Base-by-base conservation (phyloP, 2,329 filamentous ascomycete species). In the Phialemoniopsis sp. region DNA sequence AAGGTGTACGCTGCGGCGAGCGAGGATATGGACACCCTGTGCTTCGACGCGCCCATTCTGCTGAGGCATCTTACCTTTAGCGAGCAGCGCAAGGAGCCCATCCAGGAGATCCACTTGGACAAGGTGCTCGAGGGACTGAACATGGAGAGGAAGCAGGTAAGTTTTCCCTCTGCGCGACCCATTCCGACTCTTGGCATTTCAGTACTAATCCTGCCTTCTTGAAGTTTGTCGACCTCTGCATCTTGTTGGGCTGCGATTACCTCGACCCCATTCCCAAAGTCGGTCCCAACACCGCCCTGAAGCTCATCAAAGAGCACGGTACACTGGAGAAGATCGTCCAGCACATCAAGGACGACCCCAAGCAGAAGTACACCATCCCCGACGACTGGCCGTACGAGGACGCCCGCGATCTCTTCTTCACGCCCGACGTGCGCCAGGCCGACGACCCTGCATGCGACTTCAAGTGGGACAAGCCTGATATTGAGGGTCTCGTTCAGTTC, bases 21-120 rank as follows among this genome's bases (percentile, higher is more conserved):
- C 48, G 93, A 98, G 66, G 93, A 98, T 66, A 98, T 98, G 93
- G 93, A 98, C 58, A 98, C 93, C 0, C 70, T 98, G 40, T 97
- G 91, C 56, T 98, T 98, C 63, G 82, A 96, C 55, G 77, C 90
- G 37, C 93, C 93, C 0, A 90, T 98, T 43, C 69, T 98, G 34
- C 69, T 98, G 47, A 79, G 93, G 36, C 90, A 98, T 65, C 76
- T 98, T 47, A 98, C 93, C 3, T 97, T 96, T 62, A 94, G 89
- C 58, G 93, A 98, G 70, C 89, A 95, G 68, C 79, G 91, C 47
- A 98, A 98, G 66, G 90, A 97, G 60, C 93, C 93, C 0, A 96
- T 98, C 51, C 90, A 94, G 55, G 93, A 98, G 63, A 95, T 98
- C 37, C 83, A 88, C 54, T 68, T 97, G 13, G 83, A 89, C 53